Conservation (phyloP, 305 asterid genomes). For the Solanum aculeatissimum region DNA sequence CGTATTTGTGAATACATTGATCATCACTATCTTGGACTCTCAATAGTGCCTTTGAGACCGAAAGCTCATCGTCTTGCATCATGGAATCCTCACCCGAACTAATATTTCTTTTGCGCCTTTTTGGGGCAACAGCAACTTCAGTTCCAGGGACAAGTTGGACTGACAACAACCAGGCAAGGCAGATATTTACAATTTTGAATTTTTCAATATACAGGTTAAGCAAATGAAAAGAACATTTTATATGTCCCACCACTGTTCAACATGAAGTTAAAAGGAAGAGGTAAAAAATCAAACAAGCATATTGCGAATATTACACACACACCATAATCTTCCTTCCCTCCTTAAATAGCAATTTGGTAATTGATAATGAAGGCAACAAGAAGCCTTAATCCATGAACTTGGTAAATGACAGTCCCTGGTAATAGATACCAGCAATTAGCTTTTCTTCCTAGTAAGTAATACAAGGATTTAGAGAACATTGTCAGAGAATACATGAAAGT, state of each 20-base stretch:
- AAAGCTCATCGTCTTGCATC: slow-evolving; percentile 22
- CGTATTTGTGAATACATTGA: slow-evolving; percentile 32
- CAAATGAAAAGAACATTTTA: background rate
- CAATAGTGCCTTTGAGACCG: slow-evolving; percentile 46
- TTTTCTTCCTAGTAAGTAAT: background rate
- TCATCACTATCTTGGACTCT: slow-evolving; percentile 65
- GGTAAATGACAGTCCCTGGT: background rate
- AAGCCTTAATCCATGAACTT: background rate
- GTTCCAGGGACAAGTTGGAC: slow-evolving; percentile 95
- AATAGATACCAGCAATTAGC: background rate
- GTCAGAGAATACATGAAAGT: background rate
- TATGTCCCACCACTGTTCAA: background rate
- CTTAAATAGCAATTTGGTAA: background rate
- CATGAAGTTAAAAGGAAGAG: background rate
- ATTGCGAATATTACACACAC: background rate
- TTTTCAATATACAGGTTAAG: background rate
- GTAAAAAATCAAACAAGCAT: background rate
- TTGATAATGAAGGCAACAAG: background rate
- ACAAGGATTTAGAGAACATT: background rate
- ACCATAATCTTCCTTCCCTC: background rate
- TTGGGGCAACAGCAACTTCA: slow-evolving; percentile 95
- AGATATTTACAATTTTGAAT: slow-evolving; percentile 5
- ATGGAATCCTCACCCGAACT: slow-evolving; percentile 24
- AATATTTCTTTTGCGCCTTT: slow-evolving; percentile 53
- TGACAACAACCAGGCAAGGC: slow-evolving; percentile 31